Base-by-base conservation (phyloP, 176 grass and related monocot genomes). In the Rhynchospora pubera region DNA sequence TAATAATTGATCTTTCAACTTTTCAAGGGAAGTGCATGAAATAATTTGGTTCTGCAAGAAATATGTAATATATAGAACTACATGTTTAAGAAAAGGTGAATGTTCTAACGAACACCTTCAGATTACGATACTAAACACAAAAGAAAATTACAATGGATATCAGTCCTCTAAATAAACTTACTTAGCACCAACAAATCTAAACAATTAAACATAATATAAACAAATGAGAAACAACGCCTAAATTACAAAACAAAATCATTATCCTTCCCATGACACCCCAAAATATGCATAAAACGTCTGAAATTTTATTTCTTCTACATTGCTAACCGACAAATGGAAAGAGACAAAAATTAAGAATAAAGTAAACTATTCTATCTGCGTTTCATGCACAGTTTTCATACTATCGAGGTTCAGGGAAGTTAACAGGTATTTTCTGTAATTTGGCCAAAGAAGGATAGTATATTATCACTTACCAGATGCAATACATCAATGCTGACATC, bases 401-500 rank as follows among this genome's bases (percentile, higher is more conserved):
- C 0, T 9, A 45, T 69, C 65, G 45, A 69, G 32, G 39, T 44
- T 10, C 7, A 43, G 6, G 39, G 42, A 70, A 14, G 22, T 55
- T 55, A 7, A 16, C 13, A 55, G 48, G 23, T 28, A 22, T 22
- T 57, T 79, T 79, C 26, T 60, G 76, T 79, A 79, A 59, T 79
- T 58, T 59, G 78, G 18, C 18, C 18, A 8, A 3, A 80, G 30
- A 18, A 65, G 66, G 12, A 82, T 66, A 26, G n/a, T 23, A 67
- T 50, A 63, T 30, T 62, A 83, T 66, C 77, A 91, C 94, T 94
- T 68, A 97, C 94, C 94, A 94, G 85, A 80, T 94, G 94, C 46
- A 99, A 91, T 48, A 99, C 96, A 90, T 99, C 96, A 43, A 99
- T 99, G 82, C 87, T 95, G 57, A 95, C 92, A 84, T 99, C 96